Evolutionary conservation across 495 filamentous ascomycete genomes (phyloP).

Genomic region (Staphylotrichum longicolle): DNA sequence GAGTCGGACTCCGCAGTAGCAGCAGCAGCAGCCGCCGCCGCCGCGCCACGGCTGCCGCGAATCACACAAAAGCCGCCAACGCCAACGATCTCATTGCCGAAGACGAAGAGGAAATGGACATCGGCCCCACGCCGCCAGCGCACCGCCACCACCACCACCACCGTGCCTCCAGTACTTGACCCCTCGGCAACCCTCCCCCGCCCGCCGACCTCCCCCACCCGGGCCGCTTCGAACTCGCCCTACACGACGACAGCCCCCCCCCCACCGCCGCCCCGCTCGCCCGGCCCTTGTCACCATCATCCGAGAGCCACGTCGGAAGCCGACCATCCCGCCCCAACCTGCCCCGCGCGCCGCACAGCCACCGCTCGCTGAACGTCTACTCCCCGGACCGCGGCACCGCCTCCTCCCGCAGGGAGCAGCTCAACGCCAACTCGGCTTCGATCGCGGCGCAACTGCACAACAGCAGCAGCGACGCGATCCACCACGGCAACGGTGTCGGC

Average conservation of each 20-base stretch:
- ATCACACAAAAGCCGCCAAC: conserved; percentile 4
- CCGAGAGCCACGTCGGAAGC: background rate
- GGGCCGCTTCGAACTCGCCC: conserved; percentile 78
- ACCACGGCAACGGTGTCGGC: conserved; percentile 14
- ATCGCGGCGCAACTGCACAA: conserved; percentile 46
- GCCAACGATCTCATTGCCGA: conserved; percentile 18
- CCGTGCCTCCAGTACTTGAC: conserved; percentile 47
- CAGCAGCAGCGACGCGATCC: too few relatives aligned
- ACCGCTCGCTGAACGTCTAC: conserved; percentile 44
- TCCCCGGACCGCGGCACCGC: conserved; percentile 42
- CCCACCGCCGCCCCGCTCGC: background rate
- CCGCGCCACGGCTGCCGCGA: background rate
- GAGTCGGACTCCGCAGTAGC: conserved; percentile 37
- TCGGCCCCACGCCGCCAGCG: conserved; percentile 43
- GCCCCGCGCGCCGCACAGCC: conserved; percentile 27
- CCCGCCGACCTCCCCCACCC: conserved; percentile 69
- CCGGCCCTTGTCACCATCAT: background rate
- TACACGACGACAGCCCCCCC: conserved; percentile 12
- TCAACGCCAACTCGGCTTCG: conserved; percentile 24
- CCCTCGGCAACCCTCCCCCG: conserved; percentile 61
- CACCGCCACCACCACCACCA: conserved; percentile 40
- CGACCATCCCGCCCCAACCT: conserved; percentile 18
- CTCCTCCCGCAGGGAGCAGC: conserved; percentile 35
- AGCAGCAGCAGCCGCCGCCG: conserved; percentile 44
- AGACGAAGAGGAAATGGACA: conserved; percentile 41